phyloP scores from a whole-genome alignment of 2,329 filamentous ascomycete species.

The Venturia aucupariae region DNA sequence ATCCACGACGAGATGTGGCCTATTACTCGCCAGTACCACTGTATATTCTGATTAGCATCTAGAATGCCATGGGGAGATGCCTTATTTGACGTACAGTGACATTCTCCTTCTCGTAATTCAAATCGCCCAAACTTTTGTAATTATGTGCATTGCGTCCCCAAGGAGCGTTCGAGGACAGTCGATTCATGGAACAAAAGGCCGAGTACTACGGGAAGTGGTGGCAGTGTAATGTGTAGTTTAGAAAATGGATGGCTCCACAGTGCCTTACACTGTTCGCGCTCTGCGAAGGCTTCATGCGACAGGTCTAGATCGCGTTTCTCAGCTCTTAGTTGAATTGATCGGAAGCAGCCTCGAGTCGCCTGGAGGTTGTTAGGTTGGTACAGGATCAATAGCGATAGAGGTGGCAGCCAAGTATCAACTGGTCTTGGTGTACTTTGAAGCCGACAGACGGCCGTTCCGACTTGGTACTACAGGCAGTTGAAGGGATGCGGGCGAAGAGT shows the following conservation, averaged over 20 bases:
- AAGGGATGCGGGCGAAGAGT: not conserved
- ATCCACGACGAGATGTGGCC: slow-evolving; percentile 37
- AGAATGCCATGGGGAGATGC: not conserved
- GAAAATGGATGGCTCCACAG: slow-evolving; percentile 2
- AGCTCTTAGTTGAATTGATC: not conserved
- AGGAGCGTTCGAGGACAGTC: slow-evolving; percentile 6
- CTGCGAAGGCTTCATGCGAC: slow-evolving; percentile 11
- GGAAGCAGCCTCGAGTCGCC: not conserved
- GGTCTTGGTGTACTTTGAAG: not conserved
- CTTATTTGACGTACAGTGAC: slow-evolving; percentile 7
- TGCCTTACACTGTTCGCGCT: slow-evolving; percentile 6
- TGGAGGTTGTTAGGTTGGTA: not conserved
- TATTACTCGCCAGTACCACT: slow-evolving; percentile 41
- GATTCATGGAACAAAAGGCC: not conserved
- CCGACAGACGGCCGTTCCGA: not conserved
- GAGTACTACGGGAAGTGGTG: not conserved
- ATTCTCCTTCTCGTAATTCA: slow-evolving; percentile 13
- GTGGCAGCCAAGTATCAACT: not conserved
- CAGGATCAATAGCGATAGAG: not conserved
- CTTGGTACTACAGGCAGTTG: not conserved
- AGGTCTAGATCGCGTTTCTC: not conserved
- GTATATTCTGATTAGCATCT: slow-evolving; percentile 15
- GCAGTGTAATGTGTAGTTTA: not conserved
- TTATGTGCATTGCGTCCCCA: not conserved
- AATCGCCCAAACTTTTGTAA: slow-evolving; percentile 14